A percentile compares a stretch with the other conserved stretches of the same genome.
These are phyloP conservation scores for Paramecium primaurelia DNA, from an alignment of 73 alveolate genomes.

Conservation along the genomic window DNA sequence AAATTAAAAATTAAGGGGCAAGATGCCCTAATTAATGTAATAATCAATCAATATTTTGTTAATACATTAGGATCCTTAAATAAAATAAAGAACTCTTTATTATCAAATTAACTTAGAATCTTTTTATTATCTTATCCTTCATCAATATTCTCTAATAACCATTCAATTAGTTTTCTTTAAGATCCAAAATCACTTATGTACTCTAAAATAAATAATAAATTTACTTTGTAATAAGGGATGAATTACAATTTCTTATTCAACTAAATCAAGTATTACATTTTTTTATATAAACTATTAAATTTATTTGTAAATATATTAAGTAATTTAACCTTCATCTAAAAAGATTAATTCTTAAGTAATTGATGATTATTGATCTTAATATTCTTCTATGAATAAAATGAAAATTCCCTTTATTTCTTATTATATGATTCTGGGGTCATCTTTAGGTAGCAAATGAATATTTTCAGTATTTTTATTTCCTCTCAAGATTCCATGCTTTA, in stretches of 20 bases:
- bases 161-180: background rate
- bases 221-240: conserved; percentile 24
- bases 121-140: background rate
- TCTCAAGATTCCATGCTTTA: conserved; percentile 87
- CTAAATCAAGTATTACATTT: background rate
- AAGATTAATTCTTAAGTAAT: background rate
- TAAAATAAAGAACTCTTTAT: background rate
- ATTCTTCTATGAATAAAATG: conserved; percentile 2
- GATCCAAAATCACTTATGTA: background rate
- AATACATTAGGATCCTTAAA: conserved; percentile 31
- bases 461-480: conserved; percentile 53
- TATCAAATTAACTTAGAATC: background rate
- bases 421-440: background rate
- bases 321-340: background rate
- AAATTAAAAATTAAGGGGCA: background rate
- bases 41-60: background rate
- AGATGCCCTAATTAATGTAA: background rate
- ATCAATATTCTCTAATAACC: background rate
- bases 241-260: background rate
- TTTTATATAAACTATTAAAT: background rate
- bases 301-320: background rate
- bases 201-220: background rate
- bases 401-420: background rate
- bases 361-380: background rate
- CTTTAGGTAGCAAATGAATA: background rate